Evolutionary conservation across 306 rosid genomes (phyloP), one percentile per base, ranked within the genome.

Genomic region (Dryas alaskensis): DNA sequence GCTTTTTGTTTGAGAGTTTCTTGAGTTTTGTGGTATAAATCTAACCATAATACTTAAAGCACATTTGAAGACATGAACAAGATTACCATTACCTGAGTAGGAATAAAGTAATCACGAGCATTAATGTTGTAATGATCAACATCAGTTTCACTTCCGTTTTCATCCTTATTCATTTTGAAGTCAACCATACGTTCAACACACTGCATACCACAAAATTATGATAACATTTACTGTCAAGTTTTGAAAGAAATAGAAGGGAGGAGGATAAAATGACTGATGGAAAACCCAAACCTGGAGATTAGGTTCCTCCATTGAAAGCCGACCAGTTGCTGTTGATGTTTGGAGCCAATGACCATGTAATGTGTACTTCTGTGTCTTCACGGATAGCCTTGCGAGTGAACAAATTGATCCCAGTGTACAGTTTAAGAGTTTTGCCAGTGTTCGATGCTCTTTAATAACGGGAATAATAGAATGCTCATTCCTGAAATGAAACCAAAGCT

Each of bases 281-380:
- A 76, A 57, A 83, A 64, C 60, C 72, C 65, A 83, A 75, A 94
- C 98, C 96, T 94, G 98, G 81, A 91, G 98, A 81, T 94, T 94
- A 67, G 98, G 98, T 73, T 91, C 98, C 84, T 94, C 98, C 88
- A 91, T 94, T 74, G 98, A 94, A 81, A 91, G 97, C 76, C 98
- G 88, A 70, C 98, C 98, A 74, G 98, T 94, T 72, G 98, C 97
- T 7, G 98, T 94, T 27, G 96, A 91, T 68, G 95, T 91, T 80
- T 94, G 98, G 73, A 92, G 95, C 98, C 98, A 94, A 82, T 79
- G 96, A 77, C 97, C 98, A 69, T 94, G 96, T 79, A 94, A 81
- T 6, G 98, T 85, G 70, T 94, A 90, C 80, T 85, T 91, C 70
- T 94, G 97, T 59, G 91, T 92, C 84, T 79, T 79, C 46, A 74